phyloP scores from a whole-genome alignment of 2,329 filamentous ascomycete species.

The Gliomastix tumulicola region DNA sequence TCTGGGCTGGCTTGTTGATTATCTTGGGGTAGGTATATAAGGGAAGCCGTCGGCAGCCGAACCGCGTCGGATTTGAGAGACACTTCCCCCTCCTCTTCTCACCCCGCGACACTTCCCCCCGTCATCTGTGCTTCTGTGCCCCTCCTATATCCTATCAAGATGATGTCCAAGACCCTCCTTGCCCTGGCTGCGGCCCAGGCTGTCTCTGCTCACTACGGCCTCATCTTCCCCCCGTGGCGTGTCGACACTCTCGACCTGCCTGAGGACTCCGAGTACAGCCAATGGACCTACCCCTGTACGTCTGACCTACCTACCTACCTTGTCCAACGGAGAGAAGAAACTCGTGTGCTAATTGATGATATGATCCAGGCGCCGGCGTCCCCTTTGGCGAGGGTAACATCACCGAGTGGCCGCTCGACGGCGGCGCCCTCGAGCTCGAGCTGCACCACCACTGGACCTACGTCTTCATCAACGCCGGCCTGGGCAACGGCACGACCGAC shows the following conservation, averaged over 20 bases:
- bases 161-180: slow-evolving; percentile 22
- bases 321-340: background rate
- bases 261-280: slow-evolving; percentile 31
- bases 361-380: slow-evolving; percentile 36
- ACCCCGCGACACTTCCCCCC: no score
- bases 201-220: slow-evolving; percentile 38
- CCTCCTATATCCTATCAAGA: slow-evolving; percentile 12
- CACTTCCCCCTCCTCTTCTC: no score
- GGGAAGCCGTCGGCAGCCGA: no score
- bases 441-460: slow-evolving; percentile 47
- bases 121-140: no score
- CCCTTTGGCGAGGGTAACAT: slow-evolving; percentile 33
- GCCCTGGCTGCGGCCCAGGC: slow-evolving; percentile 25
- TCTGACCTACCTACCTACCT: slow-evolving; percentile 8
- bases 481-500: slow-evolving; percentile 44
- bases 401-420: slow-evolving; percentile 46
- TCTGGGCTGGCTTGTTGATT: no score
- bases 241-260: slow-evolving; percentile 33
- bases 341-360: slow-evolving; percentile 2
- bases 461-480: slow-evolving; percentile 45
- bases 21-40: no score
- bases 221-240: slow-evolving; percentile 41
- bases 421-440: slow-evolving; percentile 38
- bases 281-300: slow-evolving; percentile 45
- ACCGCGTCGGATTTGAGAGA: no score